Evolutionary conservation across 495 filamentous ascomycete species (phyloP).

Genomic region (Sporormia fimetaria): DNA sequence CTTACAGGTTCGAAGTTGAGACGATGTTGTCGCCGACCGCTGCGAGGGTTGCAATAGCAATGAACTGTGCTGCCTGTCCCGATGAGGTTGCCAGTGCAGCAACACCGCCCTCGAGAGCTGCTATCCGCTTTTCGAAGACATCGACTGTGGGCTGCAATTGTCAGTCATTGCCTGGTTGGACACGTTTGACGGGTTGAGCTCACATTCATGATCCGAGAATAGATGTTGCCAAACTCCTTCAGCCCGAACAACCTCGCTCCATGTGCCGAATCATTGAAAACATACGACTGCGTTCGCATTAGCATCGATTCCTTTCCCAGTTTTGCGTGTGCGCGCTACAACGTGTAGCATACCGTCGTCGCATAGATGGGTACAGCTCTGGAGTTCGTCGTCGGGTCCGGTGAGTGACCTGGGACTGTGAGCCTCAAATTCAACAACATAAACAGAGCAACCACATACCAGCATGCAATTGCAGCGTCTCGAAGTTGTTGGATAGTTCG

Average conservation of each 20-base stretch:
- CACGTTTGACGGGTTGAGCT: constrained; percentile 1
- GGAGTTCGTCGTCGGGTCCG: constrained; percentile 76
- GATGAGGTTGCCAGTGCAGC: constrained; percentile 84
- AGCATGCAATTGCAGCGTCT: constrained; percentile 94
- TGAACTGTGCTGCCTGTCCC: constrained; percentile 90
- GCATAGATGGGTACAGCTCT: constrained; percentile 96
- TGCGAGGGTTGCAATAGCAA: constrained; percentile 76
- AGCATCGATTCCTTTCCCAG: background rate
- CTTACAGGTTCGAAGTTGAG: constrained; percentile 72
- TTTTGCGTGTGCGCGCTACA: background rate
- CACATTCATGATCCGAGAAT: constrained; percentile 93
- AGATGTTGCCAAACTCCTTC: constrained; percentile 98
- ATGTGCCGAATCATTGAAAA: constrained; percentile 95
- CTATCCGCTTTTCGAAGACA: constrained; percentile 94
- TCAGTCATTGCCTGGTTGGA: background rate
- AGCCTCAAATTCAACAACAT: background rate
- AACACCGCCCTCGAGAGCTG: constrained; percentile 87
- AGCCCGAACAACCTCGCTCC: constrained; percentile 93
- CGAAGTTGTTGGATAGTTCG: constrained; percentile 46
- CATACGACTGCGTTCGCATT: constrained; percentile 51
- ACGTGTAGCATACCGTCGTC: constrained; percentile 52
- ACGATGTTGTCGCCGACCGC: constrained; percentile 90
- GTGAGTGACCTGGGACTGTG: constrained; percentile 63
- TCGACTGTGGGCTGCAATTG: constrained; percentile 95
- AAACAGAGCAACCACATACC: constrained; percentile 35